Percentiles rank a stretch among this genome's conserved stretches.
phyloP scores from a whole-genome alignment of 352 stramenopile genomes.

The Albugo laibachii region DNA sequence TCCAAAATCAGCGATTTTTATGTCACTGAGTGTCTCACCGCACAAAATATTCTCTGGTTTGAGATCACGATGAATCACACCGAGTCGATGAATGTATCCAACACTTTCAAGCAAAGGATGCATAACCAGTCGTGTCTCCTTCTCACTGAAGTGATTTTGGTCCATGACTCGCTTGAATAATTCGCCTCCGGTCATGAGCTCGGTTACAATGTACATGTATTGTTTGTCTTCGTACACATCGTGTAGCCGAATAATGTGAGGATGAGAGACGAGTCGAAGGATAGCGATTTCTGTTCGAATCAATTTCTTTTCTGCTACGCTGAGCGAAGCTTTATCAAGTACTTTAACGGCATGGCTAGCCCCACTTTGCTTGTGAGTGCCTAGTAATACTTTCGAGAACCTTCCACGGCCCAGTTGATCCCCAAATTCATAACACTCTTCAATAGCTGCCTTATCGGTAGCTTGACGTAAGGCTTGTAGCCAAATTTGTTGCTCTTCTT shows the following conservation, averaged over 20 bases:
- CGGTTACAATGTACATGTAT: slow-evolving; percentile 96
- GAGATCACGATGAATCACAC: slow-evolving; percentile 80
- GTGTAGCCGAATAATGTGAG: slow-evolving; percentile 67
- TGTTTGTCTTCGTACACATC: slow-evolving; percentile 86
- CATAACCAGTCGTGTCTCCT: slow-evolving; percentile 75
- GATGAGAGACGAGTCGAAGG: slow-evolving; percentile 82
- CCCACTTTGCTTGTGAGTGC: slow-evolving; percentile 30
- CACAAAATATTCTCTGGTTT: slow-evolving; percentile 83
- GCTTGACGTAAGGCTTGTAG: slow-evolving; percentile 42
- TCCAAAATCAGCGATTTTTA: slow-evolving; percentile 87
- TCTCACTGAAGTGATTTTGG: neutral
- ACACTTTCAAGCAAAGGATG: slow-evolving; percentile 76
- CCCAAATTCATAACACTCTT: slow-evolving; percentile 80
- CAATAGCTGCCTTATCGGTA: slow-evolving; percentile 75
- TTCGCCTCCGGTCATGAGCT: slow-evolving; percentile 90
- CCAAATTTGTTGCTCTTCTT: slow-evolving; percentile 66
- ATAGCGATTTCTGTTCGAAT: slow-evolving; percentile 87
- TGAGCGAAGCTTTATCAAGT: slow-evolving; percentile 83
- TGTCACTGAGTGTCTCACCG: slow-evolving; percentile 62
- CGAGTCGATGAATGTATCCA: slow-evolving; percentile 80
- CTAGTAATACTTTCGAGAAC: slow-evolving; percentile 79
- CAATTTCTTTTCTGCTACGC: slow-evolving; percentile 73
- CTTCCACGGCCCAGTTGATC: slow-evolving; percentile 71
- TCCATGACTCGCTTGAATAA: slow-evolving; percentile 78
- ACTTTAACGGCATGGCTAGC: slow-evolving; percentile 83